Percentiles rank a stretch among this genome's conserved stretches.
Conservation (phyloP, 2,329 filamentous ascomycete genomes). For the Helotiales sp. region DNA sequence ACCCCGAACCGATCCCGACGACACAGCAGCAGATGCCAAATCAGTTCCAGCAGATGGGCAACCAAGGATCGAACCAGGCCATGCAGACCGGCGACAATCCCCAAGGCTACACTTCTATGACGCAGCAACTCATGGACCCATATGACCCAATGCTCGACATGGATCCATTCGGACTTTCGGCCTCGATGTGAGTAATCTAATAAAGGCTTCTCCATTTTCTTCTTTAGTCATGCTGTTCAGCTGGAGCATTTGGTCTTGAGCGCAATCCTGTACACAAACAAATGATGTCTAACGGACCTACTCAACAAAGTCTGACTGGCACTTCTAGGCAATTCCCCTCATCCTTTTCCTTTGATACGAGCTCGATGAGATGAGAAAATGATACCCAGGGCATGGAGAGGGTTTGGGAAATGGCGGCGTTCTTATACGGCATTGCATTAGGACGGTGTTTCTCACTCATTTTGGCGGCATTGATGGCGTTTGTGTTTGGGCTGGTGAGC, state of each 20-base stretch:
- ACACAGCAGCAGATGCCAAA: conserved; percentile 38
- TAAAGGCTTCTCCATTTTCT: too few species aligned
- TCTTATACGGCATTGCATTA: conserved; percentile 10
- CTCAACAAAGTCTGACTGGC: background rate
- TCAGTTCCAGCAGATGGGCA: conserved; percentile 38
- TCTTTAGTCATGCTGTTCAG: background rate
- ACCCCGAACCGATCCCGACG: conserved; percentile 59
- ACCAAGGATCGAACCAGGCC: conserved; percentile 48
- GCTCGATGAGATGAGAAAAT: conserved; percentile 43
- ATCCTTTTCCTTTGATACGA: conserved; percentile 73
- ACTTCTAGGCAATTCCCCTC: conserved; percentile 80
- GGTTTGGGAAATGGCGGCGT: conserved; percentile 16
- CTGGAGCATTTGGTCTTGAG: background rate
- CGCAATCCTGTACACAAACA: too few species aligned
- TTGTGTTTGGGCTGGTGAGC: conserved; percentile 1
- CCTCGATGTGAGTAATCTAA: conserved; percentile 62
- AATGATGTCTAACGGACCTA: too few species aligned
- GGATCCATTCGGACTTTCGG: conserved; percentile 90
- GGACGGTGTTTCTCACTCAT: background rate
- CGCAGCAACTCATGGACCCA: conserved; percentile 60
- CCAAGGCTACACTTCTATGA: conserved; percentile 48
- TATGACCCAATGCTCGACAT: conserved; percentile 90
- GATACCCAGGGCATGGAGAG: conserved; percentile 39
- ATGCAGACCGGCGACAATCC: conserved; percentile 47
- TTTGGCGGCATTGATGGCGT: conserved; percentile 10